Evolutionary conservation across 2,329 filamentous ascomycete species (phyloP).

Genomic region (Colletotrichum kahawae): DNA sequence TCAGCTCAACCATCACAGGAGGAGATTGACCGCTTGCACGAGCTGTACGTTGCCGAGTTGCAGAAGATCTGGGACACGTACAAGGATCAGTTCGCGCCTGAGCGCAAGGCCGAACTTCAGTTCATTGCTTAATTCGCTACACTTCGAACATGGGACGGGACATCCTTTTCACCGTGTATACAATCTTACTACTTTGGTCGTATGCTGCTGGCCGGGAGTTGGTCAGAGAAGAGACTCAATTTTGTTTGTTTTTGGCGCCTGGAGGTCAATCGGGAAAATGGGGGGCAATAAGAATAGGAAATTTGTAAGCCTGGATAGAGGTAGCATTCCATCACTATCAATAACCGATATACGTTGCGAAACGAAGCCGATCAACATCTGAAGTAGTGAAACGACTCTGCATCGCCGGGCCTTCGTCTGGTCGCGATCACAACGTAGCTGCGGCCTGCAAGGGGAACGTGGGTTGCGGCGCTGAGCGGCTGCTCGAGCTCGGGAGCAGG

Average conservation of each 20-base stretch:
- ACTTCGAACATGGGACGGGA: background rate
- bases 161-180: background rate
- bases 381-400: background rate
- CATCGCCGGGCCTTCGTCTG: background rate
- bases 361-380: background rate
- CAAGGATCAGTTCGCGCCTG: conserved; percentile 75
- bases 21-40: conserved; percentile 83
- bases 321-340: background rate
- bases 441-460: background rate
- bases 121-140: conserved; percentile 58
- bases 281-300: background rate
- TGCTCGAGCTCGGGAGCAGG: background rate
- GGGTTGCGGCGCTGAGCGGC: background rate
- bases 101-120: conserved; percentile 68
- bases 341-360: background rate
- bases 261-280: background rate
- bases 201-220: background rate
- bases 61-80: conserved; percentile 76
- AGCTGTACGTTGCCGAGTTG: conserved; percentile 77
- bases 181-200: background rate
- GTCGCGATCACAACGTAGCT: background rate
- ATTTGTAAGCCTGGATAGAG: background rate
- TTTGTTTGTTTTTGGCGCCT: background rate
- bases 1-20: conserved; percentile 69
- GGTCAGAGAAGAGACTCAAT: background rate